Evolutionary conservation across 2,329 filamentous ascomycete species (phyloP).

Genomic region (Ploettnerulaceae sp.): DNA sequence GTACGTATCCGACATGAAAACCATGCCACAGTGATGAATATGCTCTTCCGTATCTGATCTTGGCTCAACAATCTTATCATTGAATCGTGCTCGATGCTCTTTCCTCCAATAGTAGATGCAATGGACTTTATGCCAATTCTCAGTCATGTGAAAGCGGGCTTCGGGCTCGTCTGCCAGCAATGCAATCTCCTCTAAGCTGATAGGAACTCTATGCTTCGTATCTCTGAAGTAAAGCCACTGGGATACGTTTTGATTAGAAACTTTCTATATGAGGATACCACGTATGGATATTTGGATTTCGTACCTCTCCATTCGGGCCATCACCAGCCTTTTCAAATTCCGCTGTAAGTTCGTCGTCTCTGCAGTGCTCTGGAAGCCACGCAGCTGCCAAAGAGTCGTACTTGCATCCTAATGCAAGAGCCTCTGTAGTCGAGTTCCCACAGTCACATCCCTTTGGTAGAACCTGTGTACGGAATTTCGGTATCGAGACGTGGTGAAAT

Average conservation of each 20-base stretch:
- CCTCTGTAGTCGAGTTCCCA: slow-evolving; percentile 32
- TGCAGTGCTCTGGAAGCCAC: slow-evolving; percentile 36
- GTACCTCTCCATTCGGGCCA: slow-evolving; percentile 28
- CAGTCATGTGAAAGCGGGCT: slow-evolving; percentile 21
- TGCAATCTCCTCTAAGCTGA: slow-evolving; percentile 19
- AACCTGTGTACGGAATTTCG: too few relatives aligned
- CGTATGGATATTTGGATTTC: too few relatives aligned
- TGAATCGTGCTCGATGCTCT: slow-evolving; percentile 15
- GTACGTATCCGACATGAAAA: too few relatives aligned
- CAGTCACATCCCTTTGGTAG: too few relatives aligned
- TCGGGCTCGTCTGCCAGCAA: slow-evolving; percentile 23
- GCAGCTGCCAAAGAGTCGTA: slow-evolving; percentile 36
- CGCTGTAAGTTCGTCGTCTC: slow-evolving; percentile 33
- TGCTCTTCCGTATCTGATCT: slow-evolving; percentile 21
- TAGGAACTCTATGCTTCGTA: slow-evolving; percentile 19
- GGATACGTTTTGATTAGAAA: too few relatives aligned
- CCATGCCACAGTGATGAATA: slow-evolving; percentile 19
- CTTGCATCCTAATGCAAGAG: slow-evolving; percentile 29
- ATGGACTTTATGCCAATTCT: slow-evolving; percentile 34
- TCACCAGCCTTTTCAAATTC: slow-evolving; percentile 34
- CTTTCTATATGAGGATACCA: too few relatives aligned
- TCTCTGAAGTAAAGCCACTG: slow-evolving; percentile 36
- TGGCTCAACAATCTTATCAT: slow-evolving; percentile 24
- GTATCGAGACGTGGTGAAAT: too few relatives aligned
- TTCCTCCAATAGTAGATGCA: slow-evolving; percentile 37